These are phyloP conservation scores for Rhynchosporium secalis DNA, from an alignment of 2,329 filamentous ascomycete species.

Conservation along the genomic window DNA sequence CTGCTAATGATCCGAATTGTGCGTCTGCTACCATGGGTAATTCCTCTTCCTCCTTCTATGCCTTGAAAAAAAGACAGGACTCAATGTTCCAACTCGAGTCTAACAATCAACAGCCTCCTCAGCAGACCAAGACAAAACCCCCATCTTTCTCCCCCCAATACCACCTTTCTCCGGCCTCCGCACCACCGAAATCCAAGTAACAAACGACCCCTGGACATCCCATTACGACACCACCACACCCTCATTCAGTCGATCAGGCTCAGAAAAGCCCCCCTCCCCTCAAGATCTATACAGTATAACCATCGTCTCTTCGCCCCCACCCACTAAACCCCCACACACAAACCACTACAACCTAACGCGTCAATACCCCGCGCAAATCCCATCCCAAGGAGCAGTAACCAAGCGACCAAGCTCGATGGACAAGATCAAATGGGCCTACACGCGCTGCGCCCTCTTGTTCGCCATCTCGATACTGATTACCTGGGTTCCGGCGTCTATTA, in stretches of 20 bases:
- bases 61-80: too few relatives aligned
- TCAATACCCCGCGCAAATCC: conserved; percentile 1
- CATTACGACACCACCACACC: neutral
- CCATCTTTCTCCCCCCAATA: neutral
- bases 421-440: conserved; percentile 67
- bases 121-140: neutral
- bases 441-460: conserved; percentile 68
- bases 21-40: conserved; percentile 7
- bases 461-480: conserved; percentile 70
- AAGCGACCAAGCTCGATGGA: conserved; percentile 42
- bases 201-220: conserved; percentile 15
- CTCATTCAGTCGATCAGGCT: neutral
- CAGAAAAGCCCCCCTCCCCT: neutral
- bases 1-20: conserved; percentile 25
- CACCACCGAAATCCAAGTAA: conserved; percentile 34
- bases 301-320: conserved; percentile 5
- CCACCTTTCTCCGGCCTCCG: conserved; percentile 21
- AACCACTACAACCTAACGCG: neutral
- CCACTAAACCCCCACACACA: neutral
- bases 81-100: neutral
- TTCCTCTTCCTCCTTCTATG: neutral
- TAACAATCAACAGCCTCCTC: neutral
- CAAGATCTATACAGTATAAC: conserved; percentile 14
- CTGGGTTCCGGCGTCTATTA: conserved; percentile 74
- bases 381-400: neutral